A percentile compares a stretch with the other conserved stretches of the same genome.
Evolutionary conservation across 1,139 yeast genomes (phyloP).

Genomic region (Yamadazyma membranifaciens): DNA sequence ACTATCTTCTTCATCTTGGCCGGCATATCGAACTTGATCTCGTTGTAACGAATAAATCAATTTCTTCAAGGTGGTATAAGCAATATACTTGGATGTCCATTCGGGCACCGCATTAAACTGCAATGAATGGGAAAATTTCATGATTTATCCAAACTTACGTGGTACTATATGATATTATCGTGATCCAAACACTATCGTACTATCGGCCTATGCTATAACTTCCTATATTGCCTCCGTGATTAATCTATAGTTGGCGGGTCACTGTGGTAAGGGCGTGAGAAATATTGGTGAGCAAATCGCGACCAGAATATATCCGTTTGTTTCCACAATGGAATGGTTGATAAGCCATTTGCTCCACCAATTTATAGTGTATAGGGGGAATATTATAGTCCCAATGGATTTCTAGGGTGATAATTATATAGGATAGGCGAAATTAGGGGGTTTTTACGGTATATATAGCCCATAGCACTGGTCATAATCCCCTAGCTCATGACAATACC

Average conservation of each 20-base stretch:
- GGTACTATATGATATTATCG: not conserved
- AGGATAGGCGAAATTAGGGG: too few species aligned
- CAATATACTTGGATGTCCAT: conserved; percentile 70
- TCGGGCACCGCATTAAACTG: conserved; percentile 77
- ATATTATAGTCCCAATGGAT: too few species aligned
- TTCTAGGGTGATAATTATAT: too few species aligned
- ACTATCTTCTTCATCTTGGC: conserved; percentile 24
- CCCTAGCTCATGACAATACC: too few species aligned
- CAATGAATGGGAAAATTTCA: conserved; percentile 73
- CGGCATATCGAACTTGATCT: conserved; percentile 39
- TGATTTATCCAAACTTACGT: conserved; percentile 16
- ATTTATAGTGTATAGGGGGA: too few species aligned
- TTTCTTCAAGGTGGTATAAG: conserved; percentile 64
- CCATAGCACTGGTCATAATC: too few species aligned
- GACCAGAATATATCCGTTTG: not conserved
- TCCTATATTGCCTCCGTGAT: too few species aligned
- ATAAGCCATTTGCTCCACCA: not conserved
- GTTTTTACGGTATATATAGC: too few species aligned
- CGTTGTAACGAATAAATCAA: conserved; percentile 64
- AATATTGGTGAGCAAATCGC: not conserved
- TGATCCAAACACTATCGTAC: too few species aligned
- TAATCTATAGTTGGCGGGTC: not conserved
- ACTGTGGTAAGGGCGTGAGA: not conserved
- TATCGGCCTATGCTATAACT: too few species aligned
- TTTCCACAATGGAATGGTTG: not conserved